A percentile compares a stretch with the other conserved stretches of the same genome.
Conservation (phyloP, 805 yeast species). For the Maudiozyma pseudohumilis region DNA sequence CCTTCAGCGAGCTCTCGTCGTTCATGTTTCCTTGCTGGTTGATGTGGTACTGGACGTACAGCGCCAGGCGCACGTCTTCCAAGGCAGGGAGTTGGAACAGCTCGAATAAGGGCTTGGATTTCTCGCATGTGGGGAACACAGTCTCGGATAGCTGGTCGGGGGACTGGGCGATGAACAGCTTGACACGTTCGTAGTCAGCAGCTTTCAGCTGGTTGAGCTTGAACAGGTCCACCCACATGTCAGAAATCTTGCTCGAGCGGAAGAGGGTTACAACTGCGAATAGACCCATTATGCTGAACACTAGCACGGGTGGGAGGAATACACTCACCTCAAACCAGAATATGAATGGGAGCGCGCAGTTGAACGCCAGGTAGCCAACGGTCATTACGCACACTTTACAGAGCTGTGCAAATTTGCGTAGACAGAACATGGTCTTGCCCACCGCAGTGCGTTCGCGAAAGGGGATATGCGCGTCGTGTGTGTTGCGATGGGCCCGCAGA, state of each 20-base stretch:
- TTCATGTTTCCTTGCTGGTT: conserved; percentile 6
- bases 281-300: neutral
- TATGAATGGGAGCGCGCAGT: too few species aligned
- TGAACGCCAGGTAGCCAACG: too few species aligned
- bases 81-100: neutral
- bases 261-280: conserved; percentile 11
- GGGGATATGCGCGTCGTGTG: too few species aligned
- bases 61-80: neutral
- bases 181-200: neutral
- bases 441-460: too few species aligned
- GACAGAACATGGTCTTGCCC: too few species aligned
- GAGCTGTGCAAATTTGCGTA: too few species aligned
- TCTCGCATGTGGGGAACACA: neutral
- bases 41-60: neutral
- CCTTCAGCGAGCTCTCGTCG: conserved; percentile 2
- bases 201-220: conserved; percentile 9
- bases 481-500: too few species aligned
- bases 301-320: conserved; percentile 13
- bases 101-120: neutral
- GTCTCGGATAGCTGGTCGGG: neutral
- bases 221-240: conserved; percentile 20
- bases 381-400: too few species aligned
- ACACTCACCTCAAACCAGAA: too few species aligned
- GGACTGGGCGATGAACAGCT: neutral
- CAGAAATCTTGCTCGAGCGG: conserved; percentile 20